Evolutionary conservation across 2,329 filamentous ascomycete genomes (phyloP).

Genomic region (Karstenula rhodostoma): DNA sequence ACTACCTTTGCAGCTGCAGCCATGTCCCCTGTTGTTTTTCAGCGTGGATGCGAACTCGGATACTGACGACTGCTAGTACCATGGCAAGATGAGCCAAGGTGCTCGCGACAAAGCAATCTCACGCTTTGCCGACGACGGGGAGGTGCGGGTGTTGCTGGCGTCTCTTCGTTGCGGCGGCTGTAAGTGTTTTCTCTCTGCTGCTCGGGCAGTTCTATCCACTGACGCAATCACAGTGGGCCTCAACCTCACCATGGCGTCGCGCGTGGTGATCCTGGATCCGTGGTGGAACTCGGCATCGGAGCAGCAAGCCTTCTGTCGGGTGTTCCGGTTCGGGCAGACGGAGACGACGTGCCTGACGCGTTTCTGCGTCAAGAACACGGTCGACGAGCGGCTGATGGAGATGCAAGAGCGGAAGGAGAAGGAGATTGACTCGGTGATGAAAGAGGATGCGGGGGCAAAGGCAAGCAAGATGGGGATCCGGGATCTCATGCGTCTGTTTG

Average conservation of each 20-base stretch:
- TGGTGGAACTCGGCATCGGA: conserved; percentile 70
- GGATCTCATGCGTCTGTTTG: conserved; percentile 59
- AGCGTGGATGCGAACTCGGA: no score
- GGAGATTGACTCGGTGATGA: conserved; percentile 54
- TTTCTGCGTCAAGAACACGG: conserved; percentile 62
- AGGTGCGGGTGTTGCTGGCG: conserved; percentile 61
- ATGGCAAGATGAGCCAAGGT: conserved; percentile 58
- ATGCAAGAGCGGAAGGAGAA: conserved; percentile 65
- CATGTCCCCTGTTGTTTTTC: no score
- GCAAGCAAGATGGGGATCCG: conserved; percentile 44
- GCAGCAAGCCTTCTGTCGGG: conserved; percentile 70
- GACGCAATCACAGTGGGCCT: conserved; percentile 52
- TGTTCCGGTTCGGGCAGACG: conserved; percentile 71
- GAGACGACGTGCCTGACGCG: conserved; percentile 67
- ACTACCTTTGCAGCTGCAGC: neutral
- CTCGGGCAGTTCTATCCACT: neutral
- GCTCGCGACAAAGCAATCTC: conserved; percentile 57
- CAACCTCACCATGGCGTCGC: conserved; percentile 65
- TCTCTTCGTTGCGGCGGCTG: conserved; percentile 65
- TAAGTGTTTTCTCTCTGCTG: conserved; percentile 19
- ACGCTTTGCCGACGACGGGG: conserved; percentile 52
- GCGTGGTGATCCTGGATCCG: conserved; percentile 58
- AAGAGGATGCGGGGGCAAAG: conserved; percentile 47
- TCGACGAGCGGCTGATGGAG: conserved; percentile 65
- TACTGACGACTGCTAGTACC: conserved; percentile 46